Base-by-base conservation (phyloP, 768 basidiomycete genomes). In the Clitopilus hobsonii region DNA sequence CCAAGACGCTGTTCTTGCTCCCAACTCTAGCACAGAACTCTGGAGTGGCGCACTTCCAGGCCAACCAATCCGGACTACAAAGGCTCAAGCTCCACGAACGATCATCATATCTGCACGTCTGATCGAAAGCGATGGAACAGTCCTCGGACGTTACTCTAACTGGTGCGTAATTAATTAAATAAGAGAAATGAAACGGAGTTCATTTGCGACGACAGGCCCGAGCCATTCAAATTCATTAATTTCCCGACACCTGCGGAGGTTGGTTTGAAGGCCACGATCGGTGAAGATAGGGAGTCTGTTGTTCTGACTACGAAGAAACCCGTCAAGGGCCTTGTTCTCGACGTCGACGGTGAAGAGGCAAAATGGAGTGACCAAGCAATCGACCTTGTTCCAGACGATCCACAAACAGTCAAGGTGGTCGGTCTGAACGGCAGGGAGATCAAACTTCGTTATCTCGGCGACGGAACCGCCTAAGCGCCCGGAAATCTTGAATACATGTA, bases 291-390 rank as follows among this genome's bases (percentile, higher is more conserved):
- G 16, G 83, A 85, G 66, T 77, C 76, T 32, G 74, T 91, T 49
- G 70, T 67, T 52, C 72, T 91, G 20, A 78, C 82, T 26, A 68
- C 80, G 30, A 65, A 74, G 60, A 80, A 79, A 60, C 95, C 95
- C 1, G 77, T 97, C 72, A 98, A 98, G 68, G 91, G 94, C 6
- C 75, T 97, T 52, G 80, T 95, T 38, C 75, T 98, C 47, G 89
- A 91, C 61, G 84, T 82, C 24, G 83, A 85, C 25, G 89, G 85
- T n/a, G 78, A 77, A 5, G 84, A 86, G 52, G 84, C 83, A 22
- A 77, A 77, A 63, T 95, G 92, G 88, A 81, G 83, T 58, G 93
- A 98, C 73, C 93, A 98, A 66, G 92, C 85, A 3, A 83, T 97
- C 62, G 95, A 98, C 71, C 77, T 98, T 32, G 83, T 91, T 52